Evolutionary conservation across 2,329 filamentous ascomycete genomes (phyloP).

Genomic region (Boeremia lycopersici): DNA sequence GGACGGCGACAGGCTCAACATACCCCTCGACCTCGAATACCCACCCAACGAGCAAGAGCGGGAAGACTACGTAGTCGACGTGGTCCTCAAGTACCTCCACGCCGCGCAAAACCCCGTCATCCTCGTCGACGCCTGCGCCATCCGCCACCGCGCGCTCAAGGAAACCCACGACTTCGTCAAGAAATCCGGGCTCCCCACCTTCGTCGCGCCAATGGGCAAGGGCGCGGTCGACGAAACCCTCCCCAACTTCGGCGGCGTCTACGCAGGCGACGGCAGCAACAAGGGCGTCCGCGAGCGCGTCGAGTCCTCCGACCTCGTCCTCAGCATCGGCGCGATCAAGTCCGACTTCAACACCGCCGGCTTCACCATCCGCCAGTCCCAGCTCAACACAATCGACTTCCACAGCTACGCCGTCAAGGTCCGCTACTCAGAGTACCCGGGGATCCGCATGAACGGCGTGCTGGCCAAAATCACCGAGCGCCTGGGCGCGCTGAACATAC

Average conservation of each 20-base stretch:
- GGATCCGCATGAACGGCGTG: constrained; percentile 78
- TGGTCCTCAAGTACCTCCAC: constrained; percentile 74
- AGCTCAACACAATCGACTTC: constrained; percentile 80
- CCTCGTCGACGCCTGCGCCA: constrained; percentile 81
- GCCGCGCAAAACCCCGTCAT: constrained; percentile 77
- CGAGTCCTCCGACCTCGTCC: constrained; percentile 72
- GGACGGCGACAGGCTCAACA: constrained; percentile 73
- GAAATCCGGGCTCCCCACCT: constrained; percentile 77
- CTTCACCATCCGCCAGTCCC: constrained; percentile 78
- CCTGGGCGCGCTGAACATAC: constrained; percentile 62
- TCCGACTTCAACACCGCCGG: constrained; percentile 83
- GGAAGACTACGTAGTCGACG: constrained; percentile 82
- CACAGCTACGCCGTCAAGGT: constrained; percentile 76
- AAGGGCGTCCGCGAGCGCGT: constrained; percentile 67
- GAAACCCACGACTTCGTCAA: constrained; percentile 76
- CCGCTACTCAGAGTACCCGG: constrained; percentile 78
- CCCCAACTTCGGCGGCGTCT: constrained; percentile 80
- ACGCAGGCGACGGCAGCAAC: constrained; percentile 78
- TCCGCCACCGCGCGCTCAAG: constrained; percentile 73
- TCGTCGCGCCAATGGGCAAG: constrained; percentile 92
- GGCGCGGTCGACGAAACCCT: constrained; percentile 78
- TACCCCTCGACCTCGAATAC: constrained; percentile 69
- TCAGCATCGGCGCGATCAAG: constrained; percentile 72
- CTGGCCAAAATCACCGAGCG: constrained; percentile 71
- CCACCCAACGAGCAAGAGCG: constrained; percentile 70